Base-by-base conservation (phyloP, 1,284 basidiomycete species). In the Apiotrichum akiyoshidainum region DNA sequence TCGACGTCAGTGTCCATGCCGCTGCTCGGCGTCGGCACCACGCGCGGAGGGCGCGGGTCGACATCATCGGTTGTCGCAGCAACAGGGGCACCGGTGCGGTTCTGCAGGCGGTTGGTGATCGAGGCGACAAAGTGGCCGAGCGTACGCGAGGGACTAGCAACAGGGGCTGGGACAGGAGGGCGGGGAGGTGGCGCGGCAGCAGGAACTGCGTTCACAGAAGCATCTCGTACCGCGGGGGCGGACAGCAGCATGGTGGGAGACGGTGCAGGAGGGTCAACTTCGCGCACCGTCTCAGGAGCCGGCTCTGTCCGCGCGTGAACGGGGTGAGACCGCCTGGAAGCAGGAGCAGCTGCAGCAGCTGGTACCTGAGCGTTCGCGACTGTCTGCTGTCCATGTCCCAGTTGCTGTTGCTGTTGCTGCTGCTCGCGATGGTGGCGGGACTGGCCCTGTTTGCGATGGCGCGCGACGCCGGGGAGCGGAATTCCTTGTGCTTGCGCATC, bases 401-500 rank as follows among this genome's bases (percentile, higher is more conserved):
- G 48, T 35, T 40, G 34, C 33, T 49, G 47, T 13, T 37, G 51
- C 40, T 61, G 52, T n/a, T 39, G 33, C 39, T 55, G 53, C 47
- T 39, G 46, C 42, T 55, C 37, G 22, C 40, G 49, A 26, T 48
- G 58, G 39, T 49, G 46, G 26, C 54, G 54, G 48, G 60, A 51
- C 41, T 39, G 49, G 42, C 54, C 47, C 56, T 58, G 52, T 55
- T 46, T 26, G 44, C 56, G 26, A 11, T 35, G 37, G 5, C 19
- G 64, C 21, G 65, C 70, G 40, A 56, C 66, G 31, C 67, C 72
- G 19, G 67, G 86, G 54, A 70, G 86, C 2, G 70, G 68, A 33
- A 63, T 46, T 13, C 70, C 71, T 11, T 62, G 58, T 69, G 42
- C 87, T 82, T 19, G 82, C 81, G 46, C 84, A 82, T 70, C 86